phyloP scores from a whole-genome alignment of 2,329 filamentous ascomycete genomes.

The Fusarium drepaniforme region DNA sequence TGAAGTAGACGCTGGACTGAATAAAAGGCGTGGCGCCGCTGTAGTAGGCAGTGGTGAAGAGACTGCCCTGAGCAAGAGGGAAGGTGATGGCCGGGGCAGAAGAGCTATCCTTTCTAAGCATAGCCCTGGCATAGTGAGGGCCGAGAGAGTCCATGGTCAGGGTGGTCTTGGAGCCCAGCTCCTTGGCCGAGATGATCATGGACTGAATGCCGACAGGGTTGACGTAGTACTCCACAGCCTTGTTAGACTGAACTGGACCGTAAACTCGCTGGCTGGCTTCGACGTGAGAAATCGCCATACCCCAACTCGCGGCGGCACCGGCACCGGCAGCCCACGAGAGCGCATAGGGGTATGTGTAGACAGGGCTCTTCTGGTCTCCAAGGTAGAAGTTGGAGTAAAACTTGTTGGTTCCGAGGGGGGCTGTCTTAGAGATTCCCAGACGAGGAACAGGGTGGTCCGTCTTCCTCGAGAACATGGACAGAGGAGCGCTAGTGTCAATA shows the following conservation, averaged over 20 bases:
- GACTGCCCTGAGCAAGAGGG: conserved; percentile 90
- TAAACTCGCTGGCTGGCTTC: conserved; percentile 76
- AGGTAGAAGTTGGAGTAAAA: conserved; percentile 88
- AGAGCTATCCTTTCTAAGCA: conserved; percentile 68
- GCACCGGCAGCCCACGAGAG: conserved; percentile 75
- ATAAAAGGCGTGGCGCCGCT: conserved; percentile 77
- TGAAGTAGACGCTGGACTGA: conserved; percentile 81
- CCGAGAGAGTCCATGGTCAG: conserved; percentile 67
- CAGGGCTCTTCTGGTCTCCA: conserved; percentile 74
- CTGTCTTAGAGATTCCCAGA: conserved; percentile 59
- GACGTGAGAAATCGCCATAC: conserved; percentile 81
- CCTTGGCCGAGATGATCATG: conserved; percentile 81
- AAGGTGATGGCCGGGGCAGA: conserved; percentile 76
- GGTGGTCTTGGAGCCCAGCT: conserved; percentile 73
- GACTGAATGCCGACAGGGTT: conserved; percentile 88
- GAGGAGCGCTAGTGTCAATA: conserved; percentile 65
- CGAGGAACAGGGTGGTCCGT: conserved; percentile 71
- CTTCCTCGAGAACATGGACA: conserved; percentile 58
- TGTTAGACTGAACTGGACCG: conserved; percentile 67
- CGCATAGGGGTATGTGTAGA: conserved; percentile 83
- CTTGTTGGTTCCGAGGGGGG: conserved; percentile 79
- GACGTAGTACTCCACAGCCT: conserved; percentile 78
- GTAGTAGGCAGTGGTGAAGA: conserved; percentile 85
- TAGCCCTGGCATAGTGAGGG: conserved; percentile 74
- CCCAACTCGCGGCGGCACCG: conserved; percentile 76